phyloP scores from a whole-genome alignment of 208 protist genomes.

The Trichomonas vaginalis region DNA sequence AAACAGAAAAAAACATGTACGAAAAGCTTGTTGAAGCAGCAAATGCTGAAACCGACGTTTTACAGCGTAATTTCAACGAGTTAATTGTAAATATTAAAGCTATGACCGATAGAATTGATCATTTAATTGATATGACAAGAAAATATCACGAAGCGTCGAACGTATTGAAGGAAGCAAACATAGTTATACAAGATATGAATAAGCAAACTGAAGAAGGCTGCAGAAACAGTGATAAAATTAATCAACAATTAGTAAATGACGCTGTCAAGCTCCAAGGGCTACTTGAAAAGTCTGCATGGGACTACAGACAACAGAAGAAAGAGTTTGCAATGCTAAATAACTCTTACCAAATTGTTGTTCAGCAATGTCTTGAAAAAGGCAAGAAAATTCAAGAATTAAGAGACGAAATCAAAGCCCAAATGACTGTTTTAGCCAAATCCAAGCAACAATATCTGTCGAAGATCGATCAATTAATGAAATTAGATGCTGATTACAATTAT shows the following conservation, averaged over 20 bases:
- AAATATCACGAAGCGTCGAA: neutral
- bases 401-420: neutral
- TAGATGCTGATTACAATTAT: neutral
- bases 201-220: neutral
- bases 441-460: neutral
- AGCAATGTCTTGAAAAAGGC: neutral
- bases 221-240: neutral
- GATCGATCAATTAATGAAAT: neutral
- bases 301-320: neutral
- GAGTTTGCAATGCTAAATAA: neutral
- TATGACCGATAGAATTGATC: neutral
- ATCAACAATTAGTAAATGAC: neutral
- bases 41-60: neutral
- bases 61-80: neutral
- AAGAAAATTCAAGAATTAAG: neutral
- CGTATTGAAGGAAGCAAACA: neutral
- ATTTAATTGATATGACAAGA: neutral
- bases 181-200: neutral
- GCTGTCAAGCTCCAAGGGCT: neutral
- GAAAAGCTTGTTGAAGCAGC: neutral
- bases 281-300: neutral
- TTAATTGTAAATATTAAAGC: neutral
- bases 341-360: neutral
- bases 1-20: neutral
- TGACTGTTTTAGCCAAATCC: neutral